These are phyloP conservation scores for Calocybe gambosa DNA, from an alignment of 1,284 basidiomycete species.

Conservation along the genomic window DNA sequence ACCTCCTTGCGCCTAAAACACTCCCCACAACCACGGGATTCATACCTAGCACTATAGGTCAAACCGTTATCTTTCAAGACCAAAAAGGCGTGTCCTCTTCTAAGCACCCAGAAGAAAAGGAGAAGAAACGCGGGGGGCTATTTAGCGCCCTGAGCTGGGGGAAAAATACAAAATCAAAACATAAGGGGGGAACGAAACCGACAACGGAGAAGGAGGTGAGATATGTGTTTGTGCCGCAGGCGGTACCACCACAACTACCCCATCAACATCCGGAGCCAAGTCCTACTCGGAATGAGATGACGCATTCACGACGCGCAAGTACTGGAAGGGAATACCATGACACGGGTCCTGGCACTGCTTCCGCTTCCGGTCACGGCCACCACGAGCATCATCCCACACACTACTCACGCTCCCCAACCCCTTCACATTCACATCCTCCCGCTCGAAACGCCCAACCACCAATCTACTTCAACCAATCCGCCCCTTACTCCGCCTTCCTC, in stretches of 20 bases:
- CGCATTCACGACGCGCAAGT: background rate
- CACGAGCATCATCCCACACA: background rate
- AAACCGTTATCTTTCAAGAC: no score
- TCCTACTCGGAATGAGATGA: background rate
- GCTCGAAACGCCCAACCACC: slow-evolving; percentile 3
- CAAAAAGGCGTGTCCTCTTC: slow-evolving; percentile 8
- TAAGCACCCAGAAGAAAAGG: slow-evolving; percentile 15
- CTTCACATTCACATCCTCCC: background rate
- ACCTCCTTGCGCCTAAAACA: slow-evolving; percentile 5
- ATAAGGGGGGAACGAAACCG: background rate
- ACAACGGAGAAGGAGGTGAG: slow-evolving; percentile 9
- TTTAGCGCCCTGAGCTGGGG: slow-evolving; percentile 26
- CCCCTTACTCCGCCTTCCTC: slow-evolving; percentile 38
- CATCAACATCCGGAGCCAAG: background rate
- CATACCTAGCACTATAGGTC: slow-evolving; percentile 18
- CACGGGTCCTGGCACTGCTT: background rate
- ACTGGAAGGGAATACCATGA: background rate
- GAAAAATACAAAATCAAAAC: slow-evolving; percentile 8
- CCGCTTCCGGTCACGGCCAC: background rate
- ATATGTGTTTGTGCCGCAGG: slow-evolving; percentile 3
- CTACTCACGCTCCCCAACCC: background rate
- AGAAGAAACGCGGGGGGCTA: slow-evolving; percentile 21
- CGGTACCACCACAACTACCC: background rate
- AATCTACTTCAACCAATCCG: slow-evolving; percentile 28
- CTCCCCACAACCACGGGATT: background rate